Percentiles rank a stretch among this genome's conserved stretches.
phyloP scores from a whole-genome alignment of 495 filamentous ascomycete genomes.

The Oleoguttula mirabilis region DNA sequence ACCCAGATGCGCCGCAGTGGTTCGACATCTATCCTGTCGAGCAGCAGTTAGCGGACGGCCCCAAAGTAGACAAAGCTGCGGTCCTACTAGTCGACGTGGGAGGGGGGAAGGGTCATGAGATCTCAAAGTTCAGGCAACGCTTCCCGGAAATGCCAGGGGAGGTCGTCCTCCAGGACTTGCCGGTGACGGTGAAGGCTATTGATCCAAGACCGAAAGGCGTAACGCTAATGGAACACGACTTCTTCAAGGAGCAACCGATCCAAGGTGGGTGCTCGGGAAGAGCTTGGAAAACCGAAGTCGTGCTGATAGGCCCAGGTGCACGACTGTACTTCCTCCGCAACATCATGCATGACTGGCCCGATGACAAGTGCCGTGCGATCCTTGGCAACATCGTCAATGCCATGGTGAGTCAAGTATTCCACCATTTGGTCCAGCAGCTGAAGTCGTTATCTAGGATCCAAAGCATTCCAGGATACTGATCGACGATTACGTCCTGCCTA shows the following conservation, averaged over 20 bases:
- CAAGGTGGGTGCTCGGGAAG: not conserved
- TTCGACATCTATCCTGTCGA: conserved; percentile 9
- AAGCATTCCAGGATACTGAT: conserved; percentile 11
- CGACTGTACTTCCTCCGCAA: conserved; percentile 12
- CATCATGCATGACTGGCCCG: conserved; percentile 17
- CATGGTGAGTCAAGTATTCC: conserved; percentile 7
- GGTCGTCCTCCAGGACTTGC: conserved; percentile 12
- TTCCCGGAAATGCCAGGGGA: conserved; percentile 2
- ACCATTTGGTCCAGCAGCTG: too few species aligned
- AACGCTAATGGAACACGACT: conserved; percentile 6
- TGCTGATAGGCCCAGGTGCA: conserved; percentile 6
- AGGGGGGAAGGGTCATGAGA: conserved; percentile 8
- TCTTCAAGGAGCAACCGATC: conserved; percentile 12
- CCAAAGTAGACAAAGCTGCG: not conserved
- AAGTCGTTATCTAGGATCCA: too few species aligned
- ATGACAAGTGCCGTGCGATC: conserved; percentile 7
- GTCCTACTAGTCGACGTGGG: conserved; percentile 11
- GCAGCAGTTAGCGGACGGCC: not conserved
- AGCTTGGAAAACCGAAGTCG: not conserved
- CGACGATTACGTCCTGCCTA: conserved; percentile 7
- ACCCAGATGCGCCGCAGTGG: not conserved
- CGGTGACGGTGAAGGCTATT: not conserved
- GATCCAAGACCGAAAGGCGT: not conserved
- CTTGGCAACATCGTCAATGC: conserved; percentile 4
- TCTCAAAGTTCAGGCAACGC: not conserved